phyloP scores from a whole-genome alignment of 1,284 basidiomycete species.

The Kalmanozyma brasiliensis region DNA sequence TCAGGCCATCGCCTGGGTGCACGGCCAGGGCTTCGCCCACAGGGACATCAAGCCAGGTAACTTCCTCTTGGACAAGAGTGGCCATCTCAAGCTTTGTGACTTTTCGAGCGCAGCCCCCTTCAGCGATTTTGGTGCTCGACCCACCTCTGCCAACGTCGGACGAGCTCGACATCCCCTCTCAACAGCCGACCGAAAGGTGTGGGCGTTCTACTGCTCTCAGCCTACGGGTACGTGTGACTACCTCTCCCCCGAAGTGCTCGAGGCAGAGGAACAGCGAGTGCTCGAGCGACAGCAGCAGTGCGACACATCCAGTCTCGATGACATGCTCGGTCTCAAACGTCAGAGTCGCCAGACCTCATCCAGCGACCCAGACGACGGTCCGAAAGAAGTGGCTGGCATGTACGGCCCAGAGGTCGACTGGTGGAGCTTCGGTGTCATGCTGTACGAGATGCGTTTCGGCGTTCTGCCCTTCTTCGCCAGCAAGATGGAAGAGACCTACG shows the following conservation, averaged over 20 bases:
- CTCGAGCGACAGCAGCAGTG: conserved; percentile 32
- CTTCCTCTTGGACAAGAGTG: conserved; percentile 59
- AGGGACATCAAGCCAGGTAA: conserved; percentile 67
- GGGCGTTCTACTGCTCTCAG: conserved; percentile 57
- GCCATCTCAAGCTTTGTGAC: conserved; percentile 67
- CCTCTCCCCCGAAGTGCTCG: conserved; percentile 65
- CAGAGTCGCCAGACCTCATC: not conserved
- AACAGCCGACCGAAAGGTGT: conserved; percentile 46
- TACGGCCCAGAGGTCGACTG: conserved; percentile 67
- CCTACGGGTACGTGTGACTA: conserved; percentile 66
- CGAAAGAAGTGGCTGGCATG: conserved; percentile 41
- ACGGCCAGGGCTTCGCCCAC: conserved; percentile 60
- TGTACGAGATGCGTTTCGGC: conserved; percentile 66
- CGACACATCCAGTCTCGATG: conserved; percentile 30
- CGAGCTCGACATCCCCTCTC: conserved; percentile 2
- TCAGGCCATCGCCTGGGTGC: conserved; percentile 64
- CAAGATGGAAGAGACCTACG: conserved; percentile 59
- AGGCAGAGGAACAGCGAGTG: conserved; percentile 57
- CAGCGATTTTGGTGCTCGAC: conserved; percentile 35
- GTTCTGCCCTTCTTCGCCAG: conserved; percentile 63
- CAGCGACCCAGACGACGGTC: not conserved
- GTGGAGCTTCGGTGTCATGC: conserved; percentile 66
- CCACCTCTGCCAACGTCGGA: not conserved
- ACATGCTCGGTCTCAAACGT: conserved; percentile 26
- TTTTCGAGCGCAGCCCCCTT: conserved; percentile 65